Conservation (phyloP, 257 asterid species). For the Ophiorrhiza pumila region DNA sequence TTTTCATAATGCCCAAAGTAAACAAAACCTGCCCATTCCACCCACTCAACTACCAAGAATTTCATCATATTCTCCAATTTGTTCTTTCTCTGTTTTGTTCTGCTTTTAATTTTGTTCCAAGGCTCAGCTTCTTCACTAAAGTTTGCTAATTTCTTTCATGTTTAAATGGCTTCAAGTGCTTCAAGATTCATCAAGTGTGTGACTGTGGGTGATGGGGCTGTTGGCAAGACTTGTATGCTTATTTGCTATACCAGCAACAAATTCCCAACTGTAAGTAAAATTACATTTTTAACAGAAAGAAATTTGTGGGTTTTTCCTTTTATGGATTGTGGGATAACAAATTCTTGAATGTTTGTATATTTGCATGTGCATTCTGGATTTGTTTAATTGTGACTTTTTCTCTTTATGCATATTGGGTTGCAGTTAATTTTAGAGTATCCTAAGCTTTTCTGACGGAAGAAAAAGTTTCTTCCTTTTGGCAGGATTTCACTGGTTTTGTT, state of each 20-base stretch:
- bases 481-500: background rate
- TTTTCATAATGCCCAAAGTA: slow-evolving; percentile 9
- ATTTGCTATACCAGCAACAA: slow-evolving; percentile 97
- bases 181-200: slow-evolving; percentile 97
- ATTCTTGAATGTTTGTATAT: slow-evolving; percentile 6
- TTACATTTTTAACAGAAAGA: slow-evolving; percentile 15
- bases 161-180: slow-evolving; percentile 73
- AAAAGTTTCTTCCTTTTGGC: slow-evolving; percentile 13
- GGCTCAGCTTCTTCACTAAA: slow-evolving; percentile 10
- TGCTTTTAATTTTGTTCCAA: slow-evolving; percentile 5
- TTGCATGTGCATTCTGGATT: background rate
- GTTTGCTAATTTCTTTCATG: slow-evolving; percentile 20
- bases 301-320: slow-evolving; percentile 23
- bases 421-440: slow-evolving; percentile 21
- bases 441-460: slow-evolving; percentile 4
- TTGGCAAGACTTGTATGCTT: slow-evolving; percentile 98
- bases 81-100: slow-evolving; percentile 12
- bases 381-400: background rate
- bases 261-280: slow-evolving; percentile 79
- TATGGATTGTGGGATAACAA: slow-evolving; percentile 2
- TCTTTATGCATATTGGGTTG: slow-evolving; percentile 11
- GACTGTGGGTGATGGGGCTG: slow-evolving; percentile 99
- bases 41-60: slow-evolving; percentile 36
- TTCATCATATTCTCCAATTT: slow-evolving; percentile 16
- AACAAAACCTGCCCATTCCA: slow-evolving; percentile 28